phyloP scores from a whole-genome alignment of 352 stramenopile species.

The Peronospora belbahrii region DNA sequence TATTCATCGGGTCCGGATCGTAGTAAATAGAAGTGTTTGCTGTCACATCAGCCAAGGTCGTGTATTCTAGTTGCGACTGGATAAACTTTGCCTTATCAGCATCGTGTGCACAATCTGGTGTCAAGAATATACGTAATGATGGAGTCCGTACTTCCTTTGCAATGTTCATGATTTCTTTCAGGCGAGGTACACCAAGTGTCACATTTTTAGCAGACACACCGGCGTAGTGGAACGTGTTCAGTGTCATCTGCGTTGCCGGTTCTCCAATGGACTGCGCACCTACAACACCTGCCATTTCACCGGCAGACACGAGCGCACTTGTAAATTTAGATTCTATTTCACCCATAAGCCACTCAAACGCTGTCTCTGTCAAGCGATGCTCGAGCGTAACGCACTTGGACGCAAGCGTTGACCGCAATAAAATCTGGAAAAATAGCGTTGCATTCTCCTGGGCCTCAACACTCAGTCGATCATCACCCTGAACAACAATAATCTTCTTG shows the following conservation, averaged over 20 bases:
- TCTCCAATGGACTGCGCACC: slow-evolving; percentile 99
- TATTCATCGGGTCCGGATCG: slow-evolving; percentile 96
- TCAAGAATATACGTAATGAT: slow-evolving; percentile 93
- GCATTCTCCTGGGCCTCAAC: slow-evolving; percentile 97
- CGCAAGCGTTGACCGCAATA: slow-evolving; percentile 93
- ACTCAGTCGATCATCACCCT: slow-evolving; percentile 90
- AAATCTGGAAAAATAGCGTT: slow-evolving; percentile 96
- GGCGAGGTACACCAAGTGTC: slow-evolving; percentile 96
- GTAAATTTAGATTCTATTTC: slow-evolving; percentile 97
- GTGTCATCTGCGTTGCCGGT: slow-evolving; percentile 99
- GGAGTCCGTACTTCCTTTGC: slow-evolving; percentile 97
- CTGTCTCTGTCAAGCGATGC: slow-evolving; percentile 92
- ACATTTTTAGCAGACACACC: slow-evolving; percentile 99
- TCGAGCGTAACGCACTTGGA: slow-evolving; percentile 95
- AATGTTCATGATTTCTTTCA: slow-evolving; percentile 99
- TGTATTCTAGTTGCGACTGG: slow-evolving; percentile 95
- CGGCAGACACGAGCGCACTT: slow-evolving; percentile 90
- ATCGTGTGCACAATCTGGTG: slow-evolving; percentile 82
- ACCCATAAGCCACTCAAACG: slow-evolving; percentile 92
- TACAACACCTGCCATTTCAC: slow-evolving; percentile 98
- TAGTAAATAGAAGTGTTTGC: slow-evolving; percentile 98
- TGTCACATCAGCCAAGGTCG: slow-evolving; percentile 93
- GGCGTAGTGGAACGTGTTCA: slow-evolving; percentile 99
- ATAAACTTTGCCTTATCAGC: slow-evolving; percentile 87
- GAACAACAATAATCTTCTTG: slow-evolving; percentile 93